These are phyloP conservation scores for Coniella vitis DNA, from an alignment of 2,329 filamentous ascomycete species.

Conservation along the genomic window DNA sequence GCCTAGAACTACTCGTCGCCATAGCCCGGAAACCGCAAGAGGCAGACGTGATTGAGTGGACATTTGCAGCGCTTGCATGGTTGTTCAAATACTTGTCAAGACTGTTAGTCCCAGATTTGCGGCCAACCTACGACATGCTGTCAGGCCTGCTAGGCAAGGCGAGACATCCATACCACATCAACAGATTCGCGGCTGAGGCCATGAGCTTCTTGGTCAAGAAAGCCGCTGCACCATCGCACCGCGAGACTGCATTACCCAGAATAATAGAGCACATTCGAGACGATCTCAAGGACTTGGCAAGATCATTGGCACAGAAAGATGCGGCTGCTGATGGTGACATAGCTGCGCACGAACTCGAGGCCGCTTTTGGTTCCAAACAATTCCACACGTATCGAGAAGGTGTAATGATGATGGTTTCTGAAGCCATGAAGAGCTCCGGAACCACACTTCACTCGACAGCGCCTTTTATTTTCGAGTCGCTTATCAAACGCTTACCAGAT, in stretches of 20 bases:
- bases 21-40: constrained; percentile 72
- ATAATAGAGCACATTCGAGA: constrained; percentile 67
- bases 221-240: constrained; percentile 69
- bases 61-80: constrained; percentile 88
- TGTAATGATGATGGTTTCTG: constrained; percentile 85
- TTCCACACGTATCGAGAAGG: constrained; percentile 73
- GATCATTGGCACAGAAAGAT: constrained; percentile 5
- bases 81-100: constrained; percentile 95
- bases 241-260: constrained; percentile 62
- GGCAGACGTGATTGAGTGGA: constrained; percentile 94
- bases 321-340: neutral
- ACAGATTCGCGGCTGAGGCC: constrained; percentile 88
- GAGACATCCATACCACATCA: constrained; percentile 77
- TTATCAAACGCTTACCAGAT: constrained; percentile 45
- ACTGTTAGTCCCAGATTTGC: constrained; percentile 75
- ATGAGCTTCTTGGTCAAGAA: constrained; percentile 92
- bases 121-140: constrained; percentile 78
- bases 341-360: constrained; percentile 10
- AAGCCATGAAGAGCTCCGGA: constrained; percentile 64
- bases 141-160: constrained; percentile 76
- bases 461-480: constrained; percentile 42
- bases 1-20: constrained; percentile 67
- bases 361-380: constrained; percentile 44
- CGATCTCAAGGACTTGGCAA: constrained; percentile 50
- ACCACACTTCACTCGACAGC: constrained; percentile 54